Conservation (phyloP, 2,329 filamentous ascomycete genomes). For the Rhytidhysteron rufulum region DNA sequence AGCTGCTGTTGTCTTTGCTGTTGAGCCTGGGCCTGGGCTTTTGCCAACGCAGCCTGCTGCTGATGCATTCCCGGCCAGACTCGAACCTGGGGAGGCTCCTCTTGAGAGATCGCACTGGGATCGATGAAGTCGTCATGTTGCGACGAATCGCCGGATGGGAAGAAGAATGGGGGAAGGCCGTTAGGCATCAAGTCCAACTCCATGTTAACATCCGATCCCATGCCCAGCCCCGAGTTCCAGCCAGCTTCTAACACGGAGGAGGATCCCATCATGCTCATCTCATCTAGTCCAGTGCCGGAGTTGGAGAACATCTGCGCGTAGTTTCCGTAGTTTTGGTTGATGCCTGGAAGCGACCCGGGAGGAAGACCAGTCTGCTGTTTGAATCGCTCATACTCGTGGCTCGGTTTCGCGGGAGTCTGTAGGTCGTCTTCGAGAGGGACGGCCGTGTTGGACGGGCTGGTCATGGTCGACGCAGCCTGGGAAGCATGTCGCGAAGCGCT, state of each 20-base stretch:
- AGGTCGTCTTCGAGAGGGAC: constrained; percentile 50
- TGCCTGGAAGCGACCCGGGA: constrained; percentile 74
- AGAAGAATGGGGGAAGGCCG: constrained; percentile 63
- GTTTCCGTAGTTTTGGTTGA: constrained; percentile 56
- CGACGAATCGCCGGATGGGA: constrained; percentile 41
- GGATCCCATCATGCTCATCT: constrained; percentile 56
- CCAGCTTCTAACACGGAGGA: constrained; percentile 52
- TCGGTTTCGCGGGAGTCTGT: constrained; percentile 69
- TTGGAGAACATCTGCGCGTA: constrained; percentile 48
- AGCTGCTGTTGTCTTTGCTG: constrained; percentile 40
- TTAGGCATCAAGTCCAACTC: constrained; percentile 55
- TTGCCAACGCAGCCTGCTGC: constrained; percentile 64
- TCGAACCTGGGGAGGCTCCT: constrained; percentile 60
- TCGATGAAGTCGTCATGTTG: constrained; percentile 62
- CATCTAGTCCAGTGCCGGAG: constrained; percentile 63
- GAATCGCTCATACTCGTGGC: constrained; percentile 92
- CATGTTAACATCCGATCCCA: constrained; percentile 64
- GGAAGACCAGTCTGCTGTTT: constrained; percentile 94
- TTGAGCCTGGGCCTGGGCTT: constrained; percentile 28
- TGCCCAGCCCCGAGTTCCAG: constrained; percentile 50
- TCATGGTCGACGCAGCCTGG: constrained; percentile 50
- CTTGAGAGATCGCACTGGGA: constrained; percentile 67
- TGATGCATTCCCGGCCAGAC: constrained; percentile 94
- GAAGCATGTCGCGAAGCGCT: constrained; percentile 47
- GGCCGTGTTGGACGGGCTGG: constrained; percentile 51